Evolutionary conservation across 352 stramenopile genomes (phyloP).

Genomic region (Globisporangium heterothallicum): DNA sequence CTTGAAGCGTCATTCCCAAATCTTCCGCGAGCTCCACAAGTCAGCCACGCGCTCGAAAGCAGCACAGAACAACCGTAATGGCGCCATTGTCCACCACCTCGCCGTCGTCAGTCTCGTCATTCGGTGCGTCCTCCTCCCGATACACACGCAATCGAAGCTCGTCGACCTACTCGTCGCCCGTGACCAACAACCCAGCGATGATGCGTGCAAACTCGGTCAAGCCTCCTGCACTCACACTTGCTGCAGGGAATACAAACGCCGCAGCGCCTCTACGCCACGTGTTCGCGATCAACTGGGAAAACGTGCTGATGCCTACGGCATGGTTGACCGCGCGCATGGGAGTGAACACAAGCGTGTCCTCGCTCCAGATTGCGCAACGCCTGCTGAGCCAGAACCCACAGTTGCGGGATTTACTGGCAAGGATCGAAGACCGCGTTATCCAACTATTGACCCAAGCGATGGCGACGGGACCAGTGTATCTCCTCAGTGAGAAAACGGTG

Average conservation of each 20-base stretch:
- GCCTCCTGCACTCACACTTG: too few species aligned
- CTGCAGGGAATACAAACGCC: background rate
- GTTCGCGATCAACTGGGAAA: slow-evolving; percentile 47
- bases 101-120: background rate
- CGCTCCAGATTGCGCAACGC: slow-evolving; percentile 20
- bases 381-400: slow-evolving; percentile 14
- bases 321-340: slow-evolving; percentile 35
- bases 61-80: too few species aligned
- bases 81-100: background rate
- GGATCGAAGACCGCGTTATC: slow-evolving; percentile 31
- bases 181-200: background rate
- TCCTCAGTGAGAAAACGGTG: slow-evolving; percentile 34
- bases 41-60: too few species aligned
- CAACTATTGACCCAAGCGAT: slow-evolving; percentile 27
- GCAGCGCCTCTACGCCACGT: slow-evolving; percentile 11
- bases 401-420: slow-evolving; percentile 10
- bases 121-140: background rate
- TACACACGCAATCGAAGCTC: background rate
- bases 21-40: too few species aligned
- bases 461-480: slow-evolving; percentile 29
- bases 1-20: background rate
- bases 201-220: background rate
- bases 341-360: slow-evolving; percentile 14
- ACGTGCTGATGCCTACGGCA: slow-evolving; percentile 36
- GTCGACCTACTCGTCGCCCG: background rate